Conservation (phyloP, 2,329 filamentous ascomycete species). For the Hirsutella thompsonii region DNA sequence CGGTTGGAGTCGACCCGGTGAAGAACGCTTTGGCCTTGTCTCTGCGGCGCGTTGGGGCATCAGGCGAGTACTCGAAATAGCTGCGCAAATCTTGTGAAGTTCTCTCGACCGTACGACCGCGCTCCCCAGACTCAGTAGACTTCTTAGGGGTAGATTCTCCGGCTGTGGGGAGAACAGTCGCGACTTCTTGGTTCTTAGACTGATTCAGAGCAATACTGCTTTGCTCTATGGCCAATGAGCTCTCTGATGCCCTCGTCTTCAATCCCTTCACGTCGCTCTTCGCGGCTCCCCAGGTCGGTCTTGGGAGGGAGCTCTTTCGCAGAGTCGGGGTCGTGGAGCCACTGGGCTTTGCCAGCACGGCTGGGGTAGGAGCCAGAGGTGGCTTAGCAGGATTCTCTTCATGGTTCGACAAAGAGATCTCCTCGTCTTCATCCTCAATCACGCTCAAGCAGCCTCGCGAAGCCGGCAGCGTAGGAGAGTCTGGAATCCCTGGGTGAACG, state of each 20-base stretch:
- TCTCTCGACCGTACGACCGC: background rate
- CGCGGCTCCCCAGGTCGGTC: background rate
- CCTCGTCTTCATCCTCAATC: too few species aligned
- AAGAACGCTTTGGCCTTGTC: background rate
- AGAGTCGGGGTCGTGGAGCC: too few species aligned
- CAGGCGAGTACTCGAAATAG: constrained; percentile 3
- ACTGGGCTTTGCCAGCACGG: too few species aligned
- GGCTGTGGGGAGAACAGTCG: constrained; percentile 10
- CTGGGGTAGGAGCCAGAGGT: too few species aligned
- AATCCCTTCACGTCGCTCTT: background rate
- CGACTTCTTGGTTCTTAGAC: constrained; percentile 8
- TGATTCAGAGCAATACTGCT: constrained; percentile 12
- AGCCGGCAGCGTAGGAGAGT: constrained; percentile 3
- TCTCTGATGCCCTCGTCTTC: background rate
- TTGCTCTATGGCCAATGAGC: background rate
- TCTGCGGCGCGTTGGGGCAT: background rate
- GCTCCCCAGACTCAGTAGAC: background rate
- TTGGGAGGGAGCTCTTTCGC: too few species aligned
- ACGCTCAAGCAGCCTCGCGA: too few species aligned
- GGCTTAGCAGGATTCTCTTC: too few species aligned
- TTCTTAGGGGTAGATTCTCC: background rate
- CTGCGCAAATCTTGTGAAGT: background rate
- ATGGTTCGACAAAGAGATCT: too few species aligned
- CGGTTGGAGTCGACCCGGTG: background rate
- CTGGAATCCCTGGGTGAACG: background rate